A percentile compares a stretch with the other conserved stretches of the same genome.
Evolutionary conservation across 129 eudicot species (phyloP).

Genomic region (Escallonia rubra): DNA sequence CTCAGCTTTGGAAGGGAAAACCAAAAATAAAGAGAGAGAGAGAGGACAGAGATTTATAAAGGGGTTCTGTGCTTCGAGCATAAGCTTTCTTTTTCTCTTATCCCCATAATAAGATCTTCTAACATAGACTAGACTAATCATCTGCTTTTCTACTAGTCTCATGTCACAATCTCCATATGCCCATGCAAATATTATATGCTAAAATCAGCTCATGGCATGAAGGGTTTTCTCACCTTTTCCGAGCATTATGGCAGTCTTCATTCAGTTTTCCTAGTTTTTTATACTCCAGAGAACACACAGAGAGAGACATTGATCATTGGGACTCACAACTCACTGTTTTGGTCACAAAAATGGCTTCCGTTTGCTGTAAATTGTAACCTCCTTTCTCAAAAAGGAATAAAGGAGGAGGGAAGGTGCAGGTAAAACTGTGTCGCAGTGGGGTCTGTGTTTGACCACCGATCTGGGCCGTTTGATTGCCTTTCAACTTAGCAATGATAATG

Average conservation of each 20-base stretch:
- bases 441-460: no score
- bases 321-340: constrained; percentile 27
- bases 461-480: no score
- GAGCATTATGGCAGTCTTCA: constrained; percentile 27
- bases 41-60: constrained; percentile 13
- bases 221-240: constrained; percentile 38
- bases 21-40: constrained; percentile 7
- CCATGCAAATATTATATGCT: constrained; percentile 38
- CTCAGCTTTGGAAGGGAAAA: constrained; percentile 21
- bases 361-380: neutral
- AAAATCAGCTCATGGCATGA: constrained; percentile 13
- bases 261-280: constrained; percentile 20
- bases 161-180: constrained; percentile 45
- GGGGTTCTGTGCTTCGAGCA: constrained; percentile 52
- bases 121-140: constrained; percentile 6
- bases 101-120: constrained; percentile 35
- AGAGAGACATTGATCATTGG: no score
- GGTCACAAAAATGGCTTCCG: no score
- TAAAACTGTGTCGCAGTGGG: no score
- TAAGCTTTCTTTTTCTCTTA: constrained; percentile 47
- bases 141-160: constrained; percentile 8
- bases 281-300: neutral
- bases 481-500: no score
- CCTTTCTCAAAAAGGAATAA: constrained; percentile 3
- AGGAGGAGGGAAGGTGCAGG: neutral